These are phyloP conservation scores for Colletotrichum sp. DNA, from an alignment of 2,329 filamentous ascomycete species.

Conservation along the genomic window DNA sequence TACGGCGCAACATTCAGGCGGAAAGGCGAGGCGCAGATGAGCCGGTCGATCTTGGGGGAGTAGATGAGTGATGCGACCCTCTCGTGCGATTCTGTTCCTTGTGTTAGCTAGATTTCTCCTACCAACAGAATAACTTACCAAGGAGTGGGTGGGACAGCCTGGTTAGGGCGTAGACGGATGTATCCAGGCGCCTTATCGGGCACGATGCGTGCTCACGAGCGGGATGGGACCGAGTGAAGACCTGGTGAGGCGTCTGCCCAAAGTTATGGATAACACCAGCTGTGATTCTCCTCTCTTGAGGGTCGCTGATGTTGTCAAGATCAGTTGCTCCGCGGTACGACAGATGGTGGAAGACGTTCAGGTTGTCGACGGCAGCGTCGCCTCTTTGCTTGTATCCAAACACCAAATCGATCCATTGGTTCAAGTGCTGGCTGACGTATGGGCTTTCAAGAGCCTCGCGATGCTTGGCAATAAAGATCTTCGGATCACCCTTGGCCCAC, in stretches of 20 bases:
- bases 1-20: conserved; percentile 89
- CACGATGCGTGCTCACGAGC: conserved; percentile 72
- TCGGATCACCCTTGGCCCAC: conserved; percentile 96
- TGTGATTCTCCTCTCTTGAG: conserved; percentile 83
- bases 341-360: conserved; percentile 95
- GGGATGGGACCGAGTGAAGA: conserved; percentile 84
- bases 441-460: conserved; percentile 95
- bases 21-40: conserved; percentile 84
- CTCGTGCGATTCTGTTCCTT: conserved; percentile 67
- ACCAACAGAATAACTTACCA: conserved; percentile 43
- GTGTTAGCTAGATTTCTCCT: neutral
- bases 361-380: conserved; percentile 86
- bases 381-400: conserved; percentile 95
- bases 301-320: conserved; percentile 87
- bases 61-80: conserved; percentile 81
- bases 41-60: conserved; percentile 78
- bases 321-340: conserved; percentile 95
- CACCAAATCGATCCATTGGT: conserved; percentile 94
- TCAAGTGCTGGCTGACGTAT: conserved; percentile 86
- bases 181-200: conserved; percentile 76
- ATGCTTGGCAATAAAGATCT: conserved; percentile 94
- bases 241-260: conserved; percentile 94
- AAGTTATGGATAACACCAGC: conserved; percentile 99
- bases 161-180: conserved; percentile 75
- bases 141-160: conserved; percentile 81